These are phyloP conservation scores for Saccharomycopsis oosterbeekiorum DNA, from an alignment of 805 yeast species.

Conservation along the genomic window DNA sequence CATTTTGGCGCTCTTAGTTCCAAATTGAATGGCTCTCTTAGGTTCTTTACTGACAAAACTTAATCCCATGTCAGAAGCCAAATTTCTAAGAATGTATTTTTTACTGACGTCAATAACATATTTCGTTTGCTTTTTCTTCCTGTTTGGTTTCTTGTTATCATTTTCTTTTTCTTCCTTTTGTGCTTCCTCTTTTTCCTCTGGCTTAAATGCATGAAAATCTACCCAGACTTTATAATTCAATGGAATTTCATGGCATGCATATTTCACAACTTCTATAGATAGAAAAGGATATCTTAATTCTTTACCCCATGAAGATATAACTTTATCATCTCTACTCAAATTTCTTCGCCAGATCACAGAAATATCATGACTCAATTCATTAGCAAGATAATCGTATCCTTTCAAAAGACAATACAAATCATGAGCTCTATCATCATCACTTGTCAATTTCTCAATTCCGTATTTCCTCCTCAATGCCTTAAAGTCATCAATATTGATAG, in stretches of 20 bases:
- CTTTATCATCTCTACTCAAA: conserved; percentile 87
- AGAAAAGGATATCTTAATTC: conserved; percentile 85
- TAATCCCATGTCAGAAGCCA: conserved; percentile 47
- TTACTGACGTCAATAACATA: conserved; percentile 17
- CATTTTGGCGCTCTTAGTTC: conserved; percentile 91
- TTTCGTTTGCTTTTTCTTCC: not conserved
- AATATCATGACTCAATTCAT: conserved; percentile 63
- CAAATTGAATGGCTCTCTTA: conserved; percentile 94
- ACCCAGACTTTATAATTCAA: conserved; percentile 32
- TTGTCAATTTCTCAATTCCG: not conserved
- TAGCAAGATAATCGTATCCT: conserved; percentile 35
- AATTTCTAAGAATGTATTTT: conserved; percentile 50
- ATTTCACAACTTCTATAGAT: conserved; percentile 49
- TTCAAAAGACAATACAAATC: conserved; percentile 15
- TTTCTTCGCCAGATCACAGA: conserved; percentile 68
- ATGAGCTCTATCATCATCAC: not conserved
- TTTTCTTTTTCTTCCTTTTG: conserved; percentile 16
- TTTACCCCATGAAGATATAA: conserved; percentile 75
- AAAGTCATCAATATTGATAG: not conserved
- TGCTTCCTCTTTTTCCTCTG: conserved; percentile 18
- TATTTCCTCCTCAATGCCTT: not conserved
- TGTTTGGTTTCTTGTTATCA: not conserved
- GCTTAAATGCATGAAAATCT: not conserved
- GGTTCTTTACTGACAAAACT: conserved; percentile 57
- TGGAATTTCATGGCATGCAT: conserved; percentile 38